Evolutionary conservation across 106 monocot species (phyloP).

Genomic region (Platanthera zijinensis): DNA sequence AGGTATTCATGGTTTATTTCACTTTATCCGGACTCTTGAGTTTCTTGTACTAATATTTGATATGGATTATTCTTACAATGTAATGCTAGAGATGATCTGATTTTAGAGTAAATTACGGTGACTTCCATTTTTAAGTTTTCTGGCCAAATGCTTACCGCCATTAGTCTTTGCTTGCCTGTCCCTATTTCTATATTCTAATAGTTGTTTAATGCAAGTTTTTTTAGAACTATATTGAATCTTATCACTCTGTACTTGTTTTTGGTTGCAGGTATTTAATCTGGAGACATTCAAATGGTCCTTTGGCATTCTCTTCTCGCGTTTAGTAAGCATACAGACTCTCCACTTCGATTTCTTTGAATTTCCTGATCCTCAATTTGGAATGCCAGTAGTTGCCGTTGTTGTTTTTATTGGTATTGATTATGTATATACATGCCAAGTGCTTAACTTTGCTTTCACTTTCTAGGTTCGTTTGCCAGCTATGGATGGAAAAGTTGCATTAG

Average conservation of each 20-base stretch:
- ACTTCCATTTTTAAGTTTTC: not conserved
- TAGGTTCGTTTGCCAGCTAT: slow-evolving; percentile 94
- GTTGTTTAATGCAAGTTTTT: not conserved
- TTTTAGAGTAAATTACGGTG: not conserved
- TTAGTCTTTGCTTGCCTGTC: not conserved
- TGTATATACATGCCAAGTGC: not conserved
- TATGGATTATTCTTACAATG: not conserved
- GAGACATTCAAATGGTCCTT: slow-evolving; percentile 92
- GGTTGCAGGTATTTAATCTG: slow-evolving; percentile 71
- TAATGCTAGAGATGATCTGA: not conserved
- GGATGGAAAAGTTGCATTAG: slow-evolving; percentile 87
- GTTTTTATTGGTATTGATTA: not conserved
- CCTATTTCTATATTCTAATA: not conserved
- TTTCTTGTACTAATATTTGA: not conserved
- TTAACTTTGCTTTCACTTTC: not conserved
- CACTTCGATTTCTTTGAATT: not conserved
- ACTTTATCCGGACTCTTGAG: not conserved
- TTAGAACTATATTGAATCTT: not conserved
- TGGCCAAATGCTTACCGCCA: not conserved
- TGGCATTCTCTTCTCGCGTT: slow-evolving; percentile 94
- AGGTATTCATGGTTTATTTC: slow-evolving; percentile 38
- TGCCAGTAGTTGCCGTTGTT: not conserved
- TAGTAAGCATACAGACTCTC: slow-evolving; percentile 39
- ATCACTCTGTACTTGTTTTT: not conserved
- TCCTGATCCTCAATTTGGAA: not conserved